A percentile compares a stretch with the other conserved stretches of the same genome.
These are phyloP conservation scores for Corynespora cassiicola DNA, from an alignment of 2,329 filamentous ascomycete genomes.

Conservation along the genomic window DNA sequence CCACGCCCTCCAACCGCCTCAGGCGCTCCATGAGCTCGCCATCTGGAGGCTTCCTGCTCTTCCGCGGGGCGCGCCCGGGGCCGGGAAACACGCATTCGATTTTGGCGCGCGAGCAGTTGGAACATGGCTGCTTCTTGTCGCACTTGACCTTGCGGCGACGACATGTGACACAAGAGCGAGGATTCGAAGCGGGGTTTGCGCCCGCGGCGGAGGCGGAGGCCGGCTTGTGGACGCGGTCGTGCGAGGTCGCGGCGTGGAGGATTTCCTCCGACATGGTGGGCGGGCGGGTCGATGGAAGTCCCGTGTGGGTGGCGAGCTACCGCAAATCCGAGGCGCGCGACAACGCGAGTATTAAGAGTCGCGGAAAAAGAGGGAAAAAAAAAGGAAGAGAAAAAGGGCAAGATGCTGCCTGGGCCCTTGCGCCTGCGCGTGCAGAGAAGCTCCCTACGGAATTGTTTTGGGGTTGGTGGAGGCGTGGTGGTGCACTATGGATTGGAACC, in stretches of 20 bases:
- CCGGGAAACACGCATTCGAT: slow-evolving; percentile 78
- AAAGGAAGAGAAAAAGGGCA: no score
- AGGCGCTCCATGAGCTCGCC: slow-evolving; percentile 76
- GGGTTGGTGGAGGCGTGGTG: no score
- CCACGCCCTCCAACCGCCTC: slow-evolving; percentile 76
- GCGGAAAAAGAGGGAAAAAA: no score
- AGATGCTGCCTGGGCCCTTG: no score
- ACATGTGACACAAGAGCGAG: slow-evolving; percentile 45
- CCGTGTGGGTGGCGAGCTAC: no score
- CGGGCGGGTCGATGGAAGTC: no score
- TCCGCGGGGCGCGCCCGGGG: slow-evolving; percentile 74
- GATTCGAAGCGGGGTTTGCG: slow-evolving; percentile 27
- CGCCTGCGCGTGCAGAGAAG: no score
- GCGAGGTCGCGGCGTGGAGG: slow-evolving; percentile 17
- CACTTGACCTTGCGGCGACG: slow-evolving; percentile 71
- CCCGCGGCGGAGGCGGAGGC: slow-evolving; percentile 18
- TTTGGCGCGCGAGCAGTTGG: slow-evolving; percentile 74
- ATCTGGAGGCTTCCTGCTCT: slow-evolving; percentile 71
- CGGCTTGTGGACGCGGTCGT: slow-evolving; percentile 25
- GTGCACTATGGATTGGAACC: no score
- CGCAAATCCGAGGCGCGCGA: no score
- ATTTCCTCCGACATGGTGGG: slow-evolving; percentile 34
- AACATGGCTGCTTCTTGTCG: slow-evolving; percentile 78
- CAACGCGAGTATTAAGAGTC: no score
- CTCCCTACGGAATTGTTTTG: no score